A percentile compares a stretch with the other conserved stretches of the same genome.
phyloP scores from a whole-genome alignment of 352 stramenopile species.

The Phytopythium helicoides region DNA sequence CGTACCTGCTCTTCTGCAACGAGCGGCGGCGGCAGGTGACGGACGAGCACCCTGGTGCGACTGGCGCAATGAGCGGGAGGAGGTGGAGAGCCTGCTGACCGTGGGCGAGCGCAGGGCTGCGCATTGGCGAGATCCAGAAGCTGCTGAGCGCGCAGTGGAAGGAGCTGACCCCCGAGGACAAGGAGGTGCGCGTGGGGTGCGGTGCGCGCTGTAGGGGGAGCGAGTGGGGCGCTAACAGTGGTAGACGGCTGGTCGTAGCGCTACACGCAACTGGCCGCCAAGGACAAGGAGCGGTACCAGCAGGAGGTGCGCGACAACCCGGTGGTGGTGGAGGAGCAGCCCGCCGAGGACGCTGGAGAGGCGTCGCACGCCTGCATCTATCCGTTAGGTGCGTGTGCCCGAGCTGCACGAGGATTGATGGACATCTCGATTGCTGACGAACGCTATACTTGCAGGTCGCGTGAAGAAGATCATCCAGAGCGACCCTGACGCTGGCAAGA shows the following conservation, averaged over 20 bases:
- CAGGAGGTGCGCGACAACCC: constrained; percentile 72
- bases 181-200: constrained; percentile 37
- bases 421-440: background rate
- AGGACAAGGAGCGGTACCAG: constrained; percentile 87
- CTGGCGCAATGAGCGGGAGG: background rate
- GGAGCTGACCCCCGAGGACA: constrained; percentile 76
- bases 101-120: constrained; percentile 23
- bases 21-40: constrained; percentile 68
- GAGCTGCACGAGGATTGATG: background rate
- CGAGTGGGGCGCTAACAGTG: background rate
- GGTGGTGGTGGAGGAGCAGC: constrained; percentile 49
- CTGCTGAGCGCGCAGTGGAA: constrained; percentile 90
- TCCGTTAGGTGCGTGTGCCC: constrained; percentile 29
- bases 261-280: constrained; percentile 80
- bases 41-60: constrained; percentile 50
- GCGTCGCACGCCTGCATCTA: constrained; percentile 51
- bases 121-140: constrained; percentile 85
- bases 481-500: constrained; percentile 88
- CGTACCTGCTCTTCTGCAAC: constrained; percentile 85
- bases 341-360: constrained; percentile 18
- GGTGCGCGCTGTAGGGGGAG: background rate
- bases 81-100: background rate
- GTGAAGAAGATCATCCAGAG: constrained; percentile 94
- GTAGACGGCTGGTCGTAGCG: constrained; percentile 18
- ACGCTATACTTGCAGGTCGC: constrained; percentile 35